Evolutionary conservation across 2,329 filamentous ascomycete genomes (phyloP).

Genomic region (Epichloe elymi): DNA sequence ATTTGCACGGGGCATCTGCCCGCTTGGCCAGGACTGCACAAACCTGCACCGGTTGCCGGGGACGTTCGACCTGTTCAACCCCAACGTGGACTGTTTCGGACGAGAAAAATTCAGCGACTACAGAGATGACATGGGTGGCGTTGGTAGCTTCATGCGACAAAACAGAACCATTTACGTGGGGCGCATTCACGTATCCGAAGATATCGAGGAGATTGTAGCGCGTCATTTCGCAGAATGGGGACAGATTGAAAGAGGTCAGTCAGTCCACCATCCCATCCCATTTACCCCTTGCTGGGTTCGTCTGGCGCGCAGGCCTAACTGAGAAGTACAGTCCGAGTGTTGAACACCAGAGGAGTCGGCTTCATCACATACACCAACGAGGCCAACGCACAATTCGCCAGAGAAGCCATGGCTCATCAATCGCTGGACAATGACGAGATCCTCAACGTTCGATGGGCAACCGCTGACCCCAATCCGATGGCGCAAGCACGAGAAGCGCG

Average conservation of each 20-base stretch:
- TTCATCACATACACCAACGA: constrained; percentile 94
- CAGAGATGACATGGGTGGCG: constrained; percentile 93
- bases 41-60: constrained; percentile 83
- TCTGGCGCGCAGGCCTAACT: neutral
- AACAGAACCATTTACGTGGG: constrained; percentile 92
- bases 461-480: constrained; percentile 88
- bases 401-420: constrained; percentile 94
- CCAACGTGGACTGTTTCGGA: constrained; percentile 82
- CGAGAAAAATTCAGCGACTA: constrained; percentile 85
- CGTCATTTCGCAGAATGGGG: constrained; percentile 97
- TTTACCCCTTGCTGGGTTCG: too few relatives aligned
- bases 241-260: constrained; percentile 61
- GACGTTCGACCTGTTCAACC: constrained; percentile 80
- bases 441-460: constrained; percentile 93
- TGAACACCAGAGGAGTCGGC: constrained; percentile 80
- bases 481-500: constrained; percentile 84
- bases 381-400: constrained; percentile 79
- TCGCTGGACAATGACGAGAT: constrained; percentile 83
- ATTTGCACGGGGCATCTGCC: constrained; percentile 71
- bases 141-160: constrained; percentile 84
- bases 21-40: constrained; percentile 83
- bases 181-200: constrained; percentile 86
- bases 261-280: neutral
- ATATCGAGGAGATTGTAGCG: constrained; percentile 92
- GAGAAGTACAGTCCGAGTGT: constrained; percentile 46